Conservation (phyloP, 306 rosid species). For the Cucurbita moschata region DNA sequence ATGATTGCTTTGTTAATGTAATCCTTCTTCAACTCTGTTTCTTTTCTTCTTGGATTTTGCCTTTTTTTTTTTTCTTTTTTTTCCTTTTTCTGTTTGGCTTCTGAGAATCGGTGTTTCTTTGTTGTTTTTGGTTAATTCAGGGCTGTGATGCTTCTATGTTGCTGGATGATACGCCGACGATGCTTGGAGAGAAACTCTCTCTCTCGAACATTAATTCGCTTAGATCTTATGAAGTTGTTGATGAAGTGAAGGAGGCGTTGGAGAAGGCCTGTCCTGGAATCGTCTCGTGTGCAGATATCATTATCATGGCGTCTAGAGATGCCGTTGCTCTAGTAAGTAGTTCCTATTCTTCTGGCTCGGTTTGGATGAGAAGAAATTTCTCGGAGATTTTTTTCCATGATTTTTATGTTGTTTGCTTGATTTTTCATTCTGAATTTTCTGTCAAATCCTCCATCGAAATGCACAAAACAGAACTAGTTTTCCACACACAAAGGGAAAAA, state of each 20-base stretch:
- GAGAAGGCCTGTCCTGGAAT: constrained; percentile 54
- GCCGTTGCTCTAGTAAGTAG: constrained; percentile 51
- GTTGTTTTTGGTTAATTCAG: constrained; percentile 10
- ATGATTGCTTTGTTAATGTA: constrained; percentile 80
- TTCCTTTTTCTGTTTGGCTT: not conserved
- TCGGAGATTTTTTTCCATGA: not conserved
- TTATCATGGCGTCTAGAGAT: constrained; percentile 81
- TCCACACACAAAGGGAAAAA: not conserved
- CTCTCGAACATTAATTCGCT: constrained; percentile 72
- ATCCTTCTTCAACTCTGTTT: not conserved
- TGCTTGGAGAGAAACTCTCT: constrained; percentile 69
- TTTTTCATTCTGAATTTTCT: not conserved
- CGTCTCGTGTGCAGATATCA: constrained; percentile 84
- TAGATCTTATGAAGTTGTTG: constrained; percentile 66
- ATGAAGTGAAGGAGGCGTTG: constrained; percentile 48
- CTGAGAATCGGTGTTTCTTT: not conserved
- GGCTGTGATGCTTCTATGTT: constrained; percentile 89
- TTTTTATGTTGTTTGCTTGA: not conserved
- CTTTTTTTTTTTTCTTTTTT: too few relatives aligned
- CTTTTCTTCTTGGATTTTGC: not conserved
- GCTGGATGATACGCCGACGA: constrained; percentile 67
- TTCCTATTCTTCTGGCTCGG: not conserved
- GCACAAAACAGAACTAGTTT: not conserved
- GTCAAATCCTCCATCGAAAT: not conserved
- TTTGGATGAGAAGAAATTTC: not conserved